Evolutionary conservation across 1,284 basidiomycete genomes (phyloP).

Genomic region (Heterobasidion irregulare): DNA sequence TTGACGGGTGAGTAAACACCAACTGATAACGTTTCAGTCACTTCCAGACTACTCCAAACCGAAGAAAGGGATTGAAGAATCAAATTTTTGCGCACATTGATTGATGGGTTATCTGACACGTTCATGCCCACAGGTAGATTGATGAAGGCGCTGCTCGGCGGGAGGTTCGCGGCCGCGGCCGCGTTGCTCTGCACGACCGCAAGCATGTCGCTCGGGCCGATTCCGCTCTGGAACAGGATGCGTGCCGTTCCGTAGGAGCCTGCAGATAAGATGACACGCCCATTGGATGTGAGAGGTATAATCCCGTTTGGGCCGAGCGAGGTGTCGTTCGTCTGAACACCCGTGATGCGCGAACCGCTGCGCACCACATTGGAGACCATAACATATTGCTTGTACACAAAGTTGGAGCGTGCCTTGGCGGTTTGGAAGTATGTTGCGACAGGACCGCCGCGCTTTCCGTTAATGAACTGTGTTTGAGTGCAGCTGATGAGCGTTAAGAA

Average conservation of each 20-base stretch:
- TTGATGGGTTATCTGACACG: conserved; percentile 55
- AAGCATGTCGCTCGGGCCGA: conserved; percentile 55
- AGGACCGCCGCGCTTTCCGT: conserved; percentile 50
- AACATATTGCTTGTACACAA: conserved; percentile 39
- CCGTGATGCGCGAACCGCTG: conserved; percentile 47
- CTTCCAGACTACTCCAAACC: not conserved
- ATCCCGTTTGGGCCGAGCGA: conserved; percentile 44
- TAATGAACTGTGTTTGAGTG: conserved; percentile 32
- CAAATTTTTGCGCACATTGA: conserved; percentile 35
- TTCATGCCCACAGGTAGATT: conserved; percentile 48
- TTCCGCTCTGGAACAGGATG: conserved; percentile 55
- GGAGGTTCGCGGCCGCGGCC: conserved; percentile 36
- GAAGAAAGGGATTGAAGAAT: not conserved
- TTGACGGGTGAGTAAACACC: conserved; percentile 55
- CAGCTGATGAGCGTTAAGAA: not conserved
- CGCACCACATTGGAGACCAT: conserved; percentile 47
- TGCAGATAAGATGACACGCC: conserved; percentile 47
- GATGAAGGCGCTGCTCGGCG: conserved; percentile 43
- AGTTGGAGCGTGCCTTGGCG: conserved; percentile 43
- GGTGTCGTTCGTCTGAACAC: conserved; percentile 55
- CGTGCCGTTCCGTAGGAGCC: conserved; percentile 50
- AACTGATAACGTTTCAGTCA: conserved; percentile 24
- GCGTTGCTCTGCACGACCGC: conserved; percentile 38
- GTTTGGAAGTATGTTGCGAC: conserved; percentile 54
- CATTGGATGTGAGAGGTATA: conserved; percentile 45